These are phyloP conservation scores for Chlamydomonas eustigma DNA, from an alignment of 139 green algal genomes.

Conservation along the genomic window DNA sequence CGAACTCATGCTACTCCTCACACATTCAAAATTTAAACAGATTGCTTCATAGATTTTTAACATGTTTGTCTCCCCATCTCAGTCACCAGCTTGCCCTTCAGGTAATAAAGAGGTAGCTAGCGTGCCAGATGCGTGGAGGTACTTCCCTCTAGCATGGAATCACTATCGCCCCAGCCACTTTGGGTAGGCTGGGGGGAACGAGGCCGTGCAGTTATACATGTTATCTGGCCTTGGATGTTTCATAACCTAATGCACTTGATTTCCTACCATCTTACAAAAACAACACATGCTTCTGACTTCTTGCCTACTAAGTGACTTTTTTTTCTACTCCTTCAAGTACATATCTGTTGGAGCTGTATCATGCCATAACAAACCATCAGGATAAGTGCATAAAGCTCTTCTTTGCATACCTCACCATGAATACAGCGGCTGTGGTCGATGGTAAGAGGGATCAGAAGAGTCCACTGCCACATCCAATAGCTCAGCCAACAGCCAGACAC, in stretches of 20 bases:
- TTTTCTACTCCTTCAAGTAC: no score
- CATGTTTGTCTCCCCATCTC: conserved; percentile 15
- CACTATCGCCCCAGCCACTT: not conserved
- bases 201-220: not conserved
- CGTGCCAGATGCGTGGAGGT: conserved; percentile 22
- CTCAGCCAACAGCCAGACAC: conserved; percentile 71
- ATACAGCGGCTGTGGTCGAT: conserved; percentile 47
- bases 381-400: no score
- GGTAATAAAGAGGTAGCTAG: not conserved
- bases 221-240: no score
- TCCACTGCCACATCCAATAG: conserved; percentile 57
- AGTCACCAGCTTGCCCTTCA: conserved; percentile 10
- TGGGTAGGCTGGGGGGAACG: not conserved
- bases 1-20: no score
- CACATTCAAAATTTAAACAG: not conserved
- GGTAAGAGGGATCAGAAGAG: conserved; percentile 10
- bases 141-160: conserved; percentile 10
- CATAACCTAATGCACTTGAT: no score
- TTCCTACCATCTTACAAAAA: no score
- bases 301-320: no score
- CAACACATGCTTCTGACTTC: no score
- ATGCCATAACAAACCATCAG: no score
- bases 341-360: no score
- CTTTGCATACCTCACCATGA: conserved; percentile 48
- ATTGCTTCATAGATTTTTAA: not conserved